Evolutionary conservation across 768 basidiomycete species (phyloP).

Genomic region (Termitomyces heimii): DNA sequence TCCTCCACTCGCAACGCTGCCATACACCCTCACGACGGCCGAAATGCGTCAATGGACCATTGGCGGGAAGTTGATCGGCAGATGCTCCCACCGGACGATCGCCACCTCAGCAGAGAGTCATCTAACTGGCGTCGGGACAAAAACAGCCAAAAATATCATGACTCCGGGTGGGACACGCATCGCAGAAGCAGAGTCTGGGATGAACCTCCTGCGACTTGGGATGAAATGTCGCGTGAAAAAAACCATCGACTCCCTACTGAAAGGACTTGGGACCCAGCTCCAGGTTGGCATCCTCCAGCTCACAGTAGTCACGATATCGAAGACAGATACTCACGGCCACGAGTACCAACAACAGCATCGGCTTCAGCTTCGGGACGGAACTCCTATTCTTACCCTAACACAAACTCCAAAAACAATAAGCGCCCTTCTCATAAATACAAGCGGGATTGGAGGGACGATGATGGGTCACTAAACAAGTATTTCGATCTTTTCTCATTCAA

Average conservation of each 20-base stretch:
- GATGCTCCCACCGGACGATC: conserved; percentile 12
- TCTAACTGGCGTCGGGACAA: conserved; percentile 36
- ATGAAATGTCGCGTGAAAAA: conserved; percentile 21
- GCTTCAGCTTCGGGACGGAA: conserved; percentile 21
- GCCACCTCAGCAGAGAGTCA: conserved; percentile 20
- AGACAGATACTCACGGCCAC: conserved; percentile 24
- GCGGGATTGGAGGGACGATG: conserved; percentile 52
- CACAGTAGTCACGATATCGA: conserved; percentile 33
- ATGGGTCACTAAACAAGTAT: conserved; percentile 76
- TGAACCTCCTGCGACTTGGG: conserved; percentile 21
- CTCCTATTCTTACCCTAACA: conserved; percentile 6
- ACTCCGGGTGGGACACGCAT: conserved; percentile 50
- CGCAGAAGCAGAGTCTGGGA: conserved; percentile 41
- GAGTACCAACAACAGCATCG: conserved; percentile 18
- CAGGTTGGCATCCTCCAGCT: conserved; percentile 53
- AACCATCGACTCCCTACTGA: conserved; percentile 31
- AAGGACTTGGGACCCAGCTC: conserved; percentile 69
- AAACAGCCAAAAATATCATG: conserved; percentile 30
- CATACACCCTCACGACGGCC: conserved; percentile 31
- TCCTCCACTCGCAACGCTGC: conserved; percentile 34
- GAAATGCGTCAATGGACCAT: conserved; percentile 31
- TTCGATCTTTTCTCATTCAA: conserved; percentile 6
- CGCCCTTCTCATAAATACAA: conserved; percentile 32
- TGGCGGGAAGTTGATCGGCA: conserved; percentile 38
- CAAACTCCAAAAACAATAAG: conserved; percentile 25